Evolutionary conservation across 139 green algal species (phyloP).

Genomic region (Auxenochlorella pyrenoidosa): DNA sequence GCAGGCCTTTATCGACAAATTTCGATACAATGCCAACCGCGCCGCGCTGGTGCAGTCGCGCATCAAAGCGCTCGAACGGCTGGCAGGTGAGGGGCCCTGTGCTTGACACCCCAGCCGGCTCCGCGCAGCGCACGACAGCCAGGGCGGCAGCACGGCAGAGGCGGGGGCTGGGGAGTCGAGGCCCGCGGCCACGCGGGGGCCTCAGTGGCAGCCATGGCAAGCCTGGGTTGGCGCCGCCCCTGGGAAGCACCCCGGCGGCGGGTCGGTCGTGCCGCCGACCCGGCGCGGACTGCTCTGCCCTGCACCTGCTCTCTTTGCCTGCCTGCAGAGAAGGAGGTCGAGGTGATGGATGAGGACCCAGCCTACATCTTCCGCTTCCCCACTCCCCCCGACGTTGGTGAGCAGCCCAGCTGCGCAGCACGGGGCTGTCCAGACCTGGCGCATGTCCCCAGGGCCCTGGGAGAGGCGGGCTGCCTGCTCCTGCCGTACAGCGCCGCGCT

Average conservation of each 20-base stretch:
- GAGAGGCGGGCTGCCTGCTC: no score
- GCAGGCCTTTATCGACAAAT: conserved; percentile 94
- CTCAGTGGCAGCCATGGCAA: no score
- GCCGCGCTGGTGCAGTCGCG: conserved; percentile 91
- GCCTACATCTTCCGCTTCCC: conserved; percentile 84
- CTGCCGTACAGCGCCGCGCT: no score
- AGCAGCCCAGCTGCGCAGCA: not conserved
- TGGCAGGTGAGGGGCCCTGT: conserved; percentile 54
- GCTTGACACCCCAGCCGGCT: no score
- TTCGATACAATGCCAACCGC: conserved; percentile 93
- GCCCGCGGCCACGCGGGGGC: no score
- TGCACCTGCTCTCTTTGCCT: not conserved
- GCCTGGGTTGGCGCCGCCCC: no score
- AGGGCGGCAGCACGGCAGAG: not conserved
- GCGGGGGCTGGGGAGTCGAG: no score
- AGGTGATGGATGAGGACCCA: conserved; percentile 68
- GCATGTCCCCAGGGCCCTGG: no score
- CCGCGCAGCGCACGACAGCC: not conserved
- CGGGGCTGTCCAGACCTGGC: no score
- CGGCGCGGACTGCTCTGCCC: not conserved
- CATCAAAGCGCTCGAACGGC: conserved; percentile 93
- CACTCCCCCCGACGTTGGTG: conserved; percentile 40
- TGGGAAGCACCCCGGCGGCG: no score
- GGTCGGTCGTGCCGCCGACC: no score
- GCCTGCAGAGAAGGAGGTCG: conserved; percentile 55